These are phyloP conservation scores for Didymosphaeria variabile DNA, from an alignment of 2,329 filamentous ascomycete genomes.

Conservation along the genomic window DNA sequence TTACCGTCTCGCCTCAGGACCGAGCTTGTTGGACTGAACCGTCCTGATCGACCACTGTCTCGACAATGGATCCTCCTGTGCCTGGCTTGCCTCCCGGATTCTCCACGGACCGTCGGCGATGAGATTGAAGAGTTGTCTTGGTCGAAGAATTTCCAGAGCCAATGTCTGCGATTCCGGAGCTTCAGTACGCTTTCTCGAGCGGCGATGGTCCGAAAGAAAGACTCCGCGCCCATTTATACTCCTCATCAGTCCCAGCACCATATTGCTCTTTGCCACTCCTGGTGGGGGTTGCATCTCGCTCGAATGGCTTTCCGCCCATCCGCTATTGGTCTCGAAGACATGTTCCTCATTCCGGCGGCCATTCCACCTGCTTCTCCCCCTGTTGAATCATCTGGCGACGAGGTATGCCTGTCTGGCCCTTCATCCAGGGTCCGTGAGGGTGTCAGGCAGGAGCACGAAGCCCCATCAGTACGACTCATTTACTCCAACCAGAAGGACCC, in stretches of 20 bases:
- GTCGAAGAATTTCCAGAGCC: slow-evolving; percentile 31
- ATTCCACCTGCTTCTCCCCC: slow-evolving; percentile 30
- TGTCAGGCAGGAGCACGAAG: slow-evolving; percentile 18
- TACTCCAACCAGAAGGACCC: background rate
- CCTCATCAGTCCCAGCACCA: slow-evolving; percentile 26
- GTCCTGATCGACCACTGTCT: slow-evolving; percentile 13
- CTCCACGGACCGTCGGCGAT: slow-evolving; percentile 29
- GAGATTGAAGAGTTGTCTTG: slow-evolving; percentile 35
- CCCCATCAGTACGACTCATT: slow-evolving; percentile 9
- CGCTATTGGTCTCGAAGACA: slow-evolving; percentile 43
- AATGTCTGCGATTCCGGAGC: slow-evolving; percentile 37
- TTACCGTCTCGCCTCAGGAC: slow-evolving; percentile 21
- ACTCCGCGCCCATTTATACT: slow-evolving; percentile 47
- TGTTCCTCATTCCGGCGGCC: slow-evolving; percentile 41
- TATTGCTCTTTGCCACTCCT: slow-evolving; percentile 41
- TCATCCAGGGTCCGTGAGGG: background rate
- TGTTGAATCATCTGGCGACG: slow-evolving; percentile 38
- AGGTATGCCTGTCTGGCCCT: slow-evolving; percentile 27
- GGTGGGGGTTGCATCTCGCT: slow-evolving; percentile 42
- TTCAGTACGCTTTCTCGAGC: slow-evolving; percentile 40
- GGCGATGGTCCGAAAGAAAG: slow-evolving; percentile 32
- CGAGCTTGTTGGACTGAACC: slow-evolving; percentile 35
- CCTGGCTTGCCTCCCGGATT: slow-evolving; percentile 23
- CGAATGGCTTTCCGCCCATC: slow-evolving; percentile 41
- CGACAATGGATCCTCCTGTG: slow-evolving; percentile 7